Conservation (phyloP, 2,329 filamentous ascomycete species). For the Aulographum hederae region DNA sequence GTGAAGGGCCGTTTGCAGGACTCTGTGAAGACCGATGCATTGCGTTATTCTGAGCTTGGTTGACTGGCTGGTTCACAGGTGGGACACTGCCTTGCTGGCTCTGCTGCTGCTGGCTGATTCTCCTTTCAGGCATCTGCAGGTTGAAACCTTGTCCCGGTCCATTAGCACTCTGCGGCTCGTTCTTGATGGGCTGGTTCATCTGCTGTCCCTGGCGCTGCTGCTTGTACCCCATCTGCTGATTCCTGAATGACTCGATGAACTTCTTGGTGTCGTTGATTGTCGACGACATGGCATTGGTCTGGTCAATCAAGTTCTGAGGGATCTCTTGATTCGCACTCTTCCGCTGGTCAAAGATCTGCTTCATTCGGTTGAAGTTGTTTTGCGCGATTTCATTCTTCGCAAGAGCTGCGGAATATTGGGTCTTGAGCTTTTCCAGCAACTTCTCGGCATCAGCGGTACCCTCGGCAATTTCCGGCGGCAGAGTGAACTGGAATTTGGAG, state of each 20-base stretch:
- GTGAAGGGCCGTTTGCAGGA: not conserved
- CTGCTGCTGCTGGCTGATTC: slow-evolving; percentile 8
- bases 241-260: too few relatives aligned
- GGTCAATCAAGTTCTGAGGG: not conserved
- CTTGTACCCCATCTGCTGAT: slow-evolving; percentile 1
- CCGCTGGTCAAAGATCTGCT: too few relatives aligned
- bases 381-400: not conserved
- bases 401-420: not conserved
- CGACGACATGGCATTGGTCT: not conserved
- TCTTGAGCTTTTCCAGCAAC: not conserved
- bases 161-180: slow-evolving; percentile 3
- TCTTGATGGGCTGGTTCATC: slow-evolving; percentile 6
- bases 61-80: not conserved
- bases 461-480: not conserved
- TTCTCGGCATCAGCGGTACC: not conserved
- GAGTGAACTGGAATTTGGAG: not conserved
- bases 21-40: slow-evolving; percentile 1
- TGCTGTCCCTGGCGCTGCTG: slow-evolving; percentile 3
- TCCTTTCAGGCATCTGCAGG: slow-evolving; percentile 1
- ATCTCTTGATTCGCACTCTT: too few relatives aligned
- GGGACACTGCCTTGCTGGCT: slow-evolving; percentile 1
- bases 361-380: slow-evolving; percentile 4
- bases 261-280: not conserved
- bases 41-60: slow-evolving; percentile 1
- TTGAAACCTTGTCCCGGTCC: slow-evolving; percentile 6